Evolutionary conservation across 1,284 basidiomycete species (phyloP), one percentile per base, ranked within the genome.

Genomic region (Thecaphora thlaspeos): DNA sequence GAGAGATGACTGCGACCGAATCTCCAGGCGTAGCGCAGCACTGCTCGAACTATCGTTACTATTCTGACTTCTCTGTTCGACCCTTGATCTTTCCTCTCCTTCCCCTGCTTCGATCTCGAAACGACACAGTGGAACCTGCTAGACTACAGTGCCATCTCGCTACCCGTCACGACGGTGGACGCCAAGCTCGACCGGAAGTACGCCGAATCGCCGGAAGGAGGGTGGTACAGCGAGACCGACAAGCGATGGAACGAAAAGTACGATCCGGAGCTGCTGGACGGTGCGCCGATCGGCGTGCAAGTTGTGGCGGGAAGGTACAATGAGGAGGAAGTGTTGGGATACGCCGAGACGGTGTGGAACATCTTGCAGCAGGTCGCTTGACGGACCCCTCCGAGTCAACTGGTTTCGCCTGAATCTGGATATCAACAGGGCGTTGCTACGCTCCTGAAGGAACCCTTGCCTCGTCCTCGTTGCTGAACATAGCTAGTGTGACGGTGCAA

Each of bases 211-310:
- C 52, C 42, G 18, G 49, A 51, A 42, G 18, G 39, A 36, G 32
- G 32, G 11, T 55, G 60, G 42, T 37, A 62, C 17, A 68, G 61
- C 43, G 56, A 62, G 2, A 53, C 61, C 5, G 78, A 78, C 43
- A 41, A 58, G 42, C 48, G 71, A 10, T 68, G 74, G 36, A 61
- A 68, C 43, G 55, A 54, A 28, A 47, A 42, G 21, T 73, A 65
- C 68, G 51, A 70, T 41, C 56, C 63, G 41, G 69, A 81, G 26
- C 80, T 80, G 14, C 85, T 84, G 61, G 79, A 80, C 46, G 82
- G 84, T 53, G 85, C 84, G 0, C 88, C 89, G 0, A 81, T 89
- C 8, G 80, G 81, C n/a, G 76, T 90, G 21, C 88, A 90, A 68
- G 68, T 89, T 5, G 81, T 89, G 2, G 87, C 85, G 0, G 80